phyloP scores from a whole-genome alignment of 106 monocot species.

The Dioscorea zingiberensis region DNA sequence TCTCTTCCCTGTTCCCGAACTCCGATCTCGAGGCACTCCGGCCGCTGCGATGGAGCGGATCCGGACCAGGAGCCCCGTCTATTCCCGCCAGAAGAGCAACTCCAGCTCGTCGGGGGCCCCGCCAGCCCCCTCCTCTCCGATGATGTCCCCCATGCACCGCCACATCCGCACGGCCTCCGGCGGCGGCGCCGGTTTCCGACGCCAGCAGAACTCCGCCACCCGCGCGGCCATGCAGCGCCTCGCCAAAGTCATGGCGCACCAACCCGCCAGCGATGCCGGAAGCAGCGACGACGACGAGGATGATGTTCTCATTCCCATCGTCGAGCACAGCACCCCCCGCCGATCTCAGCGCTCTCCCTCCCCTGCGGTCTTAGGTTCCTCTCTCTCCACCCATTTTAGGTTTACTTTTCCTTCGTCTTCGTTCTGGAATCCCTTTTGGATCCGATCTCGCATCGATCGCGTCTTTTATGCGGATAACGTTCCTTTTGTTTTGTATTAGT shows the following conservation, averaged over 20 bases:
- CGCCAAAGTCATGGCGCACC: constrained; percentile 50
- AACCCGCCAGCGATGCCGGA: constrained; percentile 12
- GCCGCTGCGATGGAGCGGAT: constrained; percentile 5
- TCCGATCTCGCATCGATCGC: neutral
- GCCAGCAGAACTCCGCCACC: constrained; percentile 46
- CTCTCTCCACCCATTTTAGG: no score
- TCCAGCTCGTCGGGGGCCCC: constrained; percentile 5
- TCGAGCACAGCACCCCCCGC: constrained; percentile 44
- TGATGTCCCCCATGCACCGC: constrained; percentile 38
- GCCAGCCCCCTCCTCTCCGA: constrained; percentile 18
- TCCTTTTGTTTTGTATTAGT: constrained; percentile 29
- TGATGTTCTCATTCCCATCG: neutral
- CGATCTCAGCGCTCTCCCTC: constrained; percentile 35
- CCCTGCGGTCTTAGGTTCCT: constrained; percentile 20
- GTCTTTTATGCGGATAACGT: constrained; percentile 8
- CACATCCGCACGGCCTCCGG: constrained; percentile 41
- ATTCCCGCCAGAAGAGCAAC: constrained; percentile 16
- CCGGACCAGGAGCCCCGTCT: constrained; percentile 4
- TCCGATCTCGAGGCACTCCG: neutral
- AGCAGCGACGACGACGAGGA: constrained; percentile 18
- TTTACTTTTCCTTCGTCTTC: neutral
- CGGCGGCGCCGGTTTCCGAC: constrained; percentile 15
- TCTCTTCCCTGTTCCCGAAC: neutral
- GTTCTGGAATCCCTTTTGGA: neutral
- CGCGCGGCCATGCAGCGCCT: constrained; percentile 51